Evolutionary conservation across 2,329 filamentous ascomycete species (phyloP), one percentile per base, ranked within the genome.

Genomic region (Colletotrichum spaethianum): DNA sequence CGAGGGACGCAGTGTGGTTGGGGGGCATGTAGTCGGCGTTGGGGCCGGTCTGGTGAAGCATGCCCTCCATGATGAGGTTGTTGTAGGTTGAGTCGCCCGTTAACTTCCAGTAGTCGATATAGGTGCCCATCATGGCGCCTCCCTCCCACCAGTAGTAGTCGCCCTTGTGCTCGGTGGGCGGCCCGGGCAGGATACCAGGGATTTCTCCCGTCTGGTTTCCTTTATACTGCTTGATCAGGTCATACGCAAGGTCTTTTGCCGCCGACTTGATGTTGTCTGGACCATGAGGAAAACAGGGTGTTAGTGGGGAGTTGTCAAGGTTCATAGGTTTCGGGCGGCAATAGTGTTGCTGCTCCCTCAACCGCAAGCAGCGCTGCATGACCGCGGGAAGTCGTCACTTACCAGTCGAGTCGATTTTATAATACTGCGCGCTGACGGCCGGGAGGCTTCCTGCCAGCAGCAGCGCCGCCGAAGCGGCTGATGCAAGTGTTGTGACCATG

Each of bases 81-180:
- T 93, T 93, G 82, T 91, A 93, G 64, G 86, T 86, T 4, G 82
- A 78, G 79, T 93, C 91, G 67, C 90, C 90, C 0, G 91, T 93
- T 67, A 89, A 86, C 73, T 91, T 88, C 89, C 90, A 92, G 80
- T 94, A 94, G 80, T 93, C 91, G 53, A 94, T 85, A 75, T 93
- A 83, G 1, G 90, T 88, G 74, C 91, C 90, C 86, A 92, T 93
- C 82, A 94, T 85, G 18, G 90, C 89, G 63, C 90, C 89, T 6
- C 90, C 90, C 78, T 94, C 90, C 92, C 92, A 94, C 92, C 92
- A 94, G 84, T 93, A 93, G 79, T 92, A 92, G 73, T 88, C 85
- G 74, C 88, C 88, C 74, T 81, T 75, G 77, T 78, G 74, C 40
- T 78, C 77, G 1, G 79, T 78, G 75, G 88, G 88, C 65, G 89